These are phyloP conservation scores for Talinum fruticosum DNA, from an alignment of 148 eudicot species.

Conservation along the genomic window DNA sequence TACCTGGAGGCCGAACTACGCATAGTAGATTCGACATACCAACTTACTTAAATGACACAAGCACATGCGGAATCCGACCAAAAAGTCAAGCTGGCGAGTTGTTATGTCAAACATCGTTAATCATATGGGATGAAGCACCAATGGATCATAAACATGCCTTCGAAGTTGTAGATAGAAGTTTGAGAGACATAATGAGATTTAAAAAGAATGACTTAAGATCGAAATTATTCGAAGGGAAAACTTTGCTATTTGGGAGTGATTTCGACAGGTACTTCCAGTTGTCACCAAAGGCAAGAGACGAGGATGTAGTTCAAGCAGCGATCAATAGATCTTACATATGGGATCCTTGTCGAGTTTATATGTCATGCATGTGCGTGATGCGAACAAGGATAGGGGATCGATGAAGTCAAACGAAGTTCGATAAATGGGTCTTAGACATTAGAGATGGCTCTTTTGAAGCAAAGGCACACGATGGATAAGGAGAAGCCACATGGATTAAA, in stretches of 20 bases:
- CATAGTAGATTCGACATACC: neutral
- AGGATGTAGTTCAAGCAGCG: neutral
- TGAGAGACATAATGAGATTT: neutral
- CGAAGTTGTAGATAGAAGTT: neutral
- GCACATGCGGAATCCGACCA: neutral
- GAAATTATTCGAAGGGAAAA: neutral
- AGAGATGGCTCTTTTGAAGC: neutral
- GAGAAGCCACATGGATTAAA: neutral
- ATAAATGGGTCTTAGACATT: constrained; percentile 8
- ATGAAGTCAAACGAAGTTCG: neutral
- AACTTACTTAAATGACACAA: neutral
- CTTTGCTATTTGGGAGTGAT: neutral
- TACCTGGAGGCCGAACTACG: neutral
- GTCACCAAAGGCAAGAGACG: constrained; percentile 6
- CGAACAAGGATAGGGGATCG: too few relatives aligned
- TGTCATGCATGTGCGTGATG: neutral
- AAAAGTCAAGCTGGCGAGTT: neutral
- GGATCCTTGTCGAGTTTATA: neutral
- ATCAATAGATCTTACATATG: neutral
- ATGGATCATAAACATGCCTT: neutral
- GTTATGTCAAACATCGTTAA: neutral
- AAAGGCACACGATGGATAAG: neutral
- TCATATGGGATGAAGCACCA: too few relatives aligned
- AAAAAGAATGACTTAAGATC: too few relatives aligned
- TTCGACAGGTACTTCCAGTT: neutral